These are phyloP conservation scores for Crinitomyces ghanaensis DNA, from an alignment of 805 yeast species.

Conservation along the genomic window DNA sequence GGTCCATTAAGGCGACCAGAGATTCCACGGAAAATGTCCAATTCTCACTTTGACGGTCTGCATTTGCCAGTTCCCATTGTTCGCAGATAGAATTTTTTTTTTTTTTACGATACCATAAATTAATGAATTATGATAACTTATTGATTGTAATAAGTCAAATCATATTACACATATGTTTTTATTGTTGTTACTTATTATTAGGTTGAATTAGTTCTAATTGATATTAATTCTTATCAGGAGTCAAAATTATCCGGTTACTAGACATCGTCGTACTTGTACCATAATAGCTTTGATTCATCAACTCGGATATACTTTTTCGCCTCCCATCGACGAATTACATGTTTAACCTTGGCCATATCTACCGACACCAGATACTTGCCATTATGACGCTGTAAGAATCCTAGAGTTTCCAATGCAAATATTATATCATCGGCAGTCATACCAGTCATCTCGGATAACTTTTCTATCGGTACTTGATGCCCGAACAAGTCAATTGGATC, in stretches of 20 bases:
- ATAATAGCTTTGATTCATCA: constrained; percentile 45
- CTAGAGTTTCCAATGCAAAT: constrained; percentile 71
- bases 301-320: constrained; percentile 40
- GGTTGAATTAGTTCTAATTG: no score
- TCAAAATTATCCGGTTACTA: no score
- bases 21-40: constrained; percentile 6
- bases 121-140: no score
- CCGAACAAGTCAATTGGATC: no score
- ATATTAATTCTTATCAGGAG: no score
- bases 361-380: no score
- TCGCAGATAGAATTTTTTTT: constrained; percentile 7
- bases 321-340: constrained; percentile 46
- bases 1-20: constrained; percentile 8
- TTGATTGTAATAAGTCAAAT: no score
- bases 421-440: constrained; percentile 81
- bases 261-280: no score
- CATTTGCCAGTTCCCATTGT: constrained; percentile 12
- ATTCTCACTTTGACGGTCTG: constrained; percentile 12
- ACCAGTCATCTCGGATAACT: constrained; percentile 60
- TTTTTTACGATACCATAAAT: no score
- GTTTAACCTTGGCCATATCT: no score
- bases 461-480: constrained; percentile 41
- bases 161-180: background rate
- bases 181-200: background rate
- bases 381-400: no score